A percentile compares a stretch with the other conserved stretches of the same genome.
phyloP scores from a whole-genome alignment of 768 basidiomycete species.

The Xerocomellus intermedius region DNA sequence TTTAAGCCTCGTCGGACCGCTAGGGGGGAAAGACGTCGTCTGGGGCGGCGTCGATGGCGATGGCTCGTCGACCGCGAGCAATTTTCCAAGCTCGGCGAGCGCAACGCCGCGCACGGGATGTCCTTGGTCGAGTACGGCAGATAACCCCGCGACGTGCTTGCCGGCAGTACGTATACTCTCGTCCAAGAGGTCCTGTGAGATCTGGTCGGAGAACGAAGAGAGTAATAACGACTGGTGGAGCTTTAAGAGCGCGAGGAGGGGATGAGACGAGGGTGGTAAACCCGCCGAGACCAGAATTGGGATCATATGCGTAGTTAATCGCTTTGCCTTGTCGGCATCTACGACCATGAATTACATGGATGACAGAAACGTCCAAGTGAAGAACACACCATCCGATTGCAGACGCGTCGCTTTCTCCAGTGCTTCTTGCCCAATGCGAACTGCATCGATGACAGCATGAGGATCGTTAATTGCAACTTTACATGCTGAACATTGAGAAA shows the following conservation, averaged over 20 bases:
- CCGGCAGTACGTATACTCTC: slow-evolving; percentile 58
- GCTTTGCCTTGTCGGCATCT: slow-evolving; percentile 60
- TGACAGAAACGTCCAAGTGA: background rate
- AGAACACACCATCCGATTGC: slow-evolving; percentile 53
- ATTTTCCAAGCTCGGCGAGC: slow-evolving; percentile 76
- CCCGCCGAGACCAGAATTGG: slow-evolving; percentile 60
- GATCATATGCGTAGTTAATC: slow-evolving; percentile 63
- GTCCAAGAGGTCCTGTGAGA: slow-evolving; percentile 56
- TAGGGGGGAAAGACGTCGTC: slow-evolving; percentile 55
- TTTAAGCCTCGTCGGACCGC: slow-evolving; percentile 59
- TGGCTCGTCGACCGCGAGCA: slow-evolving; percentile 77
- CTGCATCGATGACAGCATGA: slow-evolving; percentile 57
- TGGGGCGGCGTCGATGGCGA: slow-evolving; percentile 32
- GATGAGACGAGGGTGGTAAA: slow-evolving; percentile 67
- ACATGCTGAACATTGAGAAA: slow-evolving; percentile 57
- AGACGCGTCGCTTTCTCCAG: slow-evolving; percentile 67
- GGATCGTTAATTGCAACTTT: slow-evolving; percentile 45
- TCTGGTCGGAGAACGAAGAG: slow-evolving; percentile 39
- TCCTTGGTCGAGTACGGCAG: slow-evolving; percentile 51
- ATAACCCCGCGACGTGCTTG: slow-evolving; percentile 52
- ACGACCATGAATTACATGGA: background rate
- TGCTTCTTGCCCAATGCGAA: slow-evolving; percentile 70
- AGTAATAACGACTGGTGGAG: slow-evolving; percentile 70
- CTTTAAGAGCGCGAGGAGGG: slow-evolving; percentile 72
- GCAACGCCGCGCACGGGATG: slow-evolving; percentile 80